These are phyloP conservation scores for Mortierella hygrophila DNA, from an alignment of 192 early-diverging fungal genomes.

Conservation along the genomic window DNA sequence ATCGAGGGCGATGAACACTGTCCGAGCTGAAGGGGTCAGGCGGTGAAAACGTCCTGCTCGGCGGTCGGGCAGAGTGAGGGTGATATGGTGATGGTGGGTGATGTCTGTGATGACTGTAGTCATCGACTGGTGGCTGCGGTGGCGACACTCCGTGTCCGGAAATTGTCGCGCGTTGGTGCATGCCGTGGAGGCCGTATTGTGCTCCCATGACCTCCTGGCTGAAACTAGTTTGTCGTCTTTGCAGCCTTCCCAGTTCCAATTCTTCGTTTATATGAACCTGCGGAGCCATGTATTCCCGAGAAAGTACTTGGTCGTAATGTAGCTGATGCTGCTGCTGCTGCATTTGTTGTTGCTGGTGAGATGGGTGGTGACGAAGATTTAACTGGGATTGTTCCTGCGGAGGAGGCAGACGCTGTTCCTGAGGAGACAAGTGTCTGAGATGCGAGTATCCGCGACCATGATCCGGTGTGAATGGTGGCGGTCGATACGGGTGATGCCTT, in stretches of 20 bases:
- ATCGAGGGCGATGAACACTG: not conserved
- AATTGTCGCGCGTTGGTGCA: not conserved
- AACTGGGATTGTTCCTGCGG: not conserved
- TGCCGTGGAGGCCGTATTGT: not conserved
- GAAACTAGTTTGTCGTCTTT: not conserved
- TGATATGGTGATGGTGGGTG: conserved; percentile 7
- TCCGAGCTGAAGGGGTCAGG: not conserved
- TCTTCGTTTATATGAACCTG: conserved; percentile 2
- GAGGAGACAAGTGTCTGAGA: not conserved
- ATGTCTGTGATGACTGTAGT: not conserved
- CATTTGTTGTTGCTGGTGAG: not conserved
- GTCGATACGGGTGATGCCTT: not conserved
- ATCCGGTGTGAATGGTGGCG: not conserved
- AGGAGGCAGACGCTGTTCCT: not conserved
- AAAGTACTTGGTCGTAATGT: not conserved
- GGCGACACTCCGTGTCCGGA: not conserved
- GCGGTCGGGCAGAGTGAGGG: not conserved
- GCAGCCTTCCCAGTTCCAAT: conserved; percentile 29
- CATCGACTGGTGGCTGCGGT: not conserved
- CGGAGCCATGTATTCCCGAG: not conserved
- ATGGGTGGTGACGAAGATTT: not conserved
- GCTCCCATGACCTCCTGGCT: not conserved
- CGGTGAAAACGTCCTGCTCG: not conserved
- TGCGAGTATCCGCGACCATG: not conserved
- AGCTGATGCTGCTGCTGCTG: not conserved